Conservation (phyloP, 176 grass and related monocot species). For the Sorghum bicolor region DNA sequence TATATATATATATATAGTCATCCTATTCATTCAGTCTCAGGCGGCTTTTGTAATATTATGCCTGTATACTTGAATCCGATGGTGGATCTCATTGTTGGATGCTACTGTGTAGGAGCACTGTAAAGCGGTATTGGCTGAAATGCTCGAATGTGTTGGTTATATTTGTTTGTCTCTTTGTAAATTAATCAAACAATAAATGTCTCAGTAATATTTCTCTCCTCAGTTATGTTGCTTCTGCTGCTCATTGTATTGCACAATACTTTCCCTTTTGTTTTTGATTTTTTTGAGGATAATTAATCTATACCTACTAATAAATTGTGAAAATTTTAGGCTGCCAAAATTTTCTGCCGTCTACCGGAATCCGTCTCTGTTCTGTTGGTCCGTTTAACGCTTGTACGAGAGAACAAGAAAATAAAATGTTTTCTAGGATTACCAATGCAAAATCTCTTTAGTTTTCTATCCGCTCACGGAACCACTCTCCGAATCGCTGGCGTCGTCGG, state of each 20-base stretch:
- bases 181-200: constrained; percentile 21
- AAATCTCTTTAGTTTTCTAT: no score
- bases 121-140: background rate
- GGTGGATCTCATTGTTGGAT: background rate
- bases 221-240: background rate
- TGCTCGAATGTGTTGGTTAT: background rate
- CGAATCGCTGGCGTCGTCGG: no score
- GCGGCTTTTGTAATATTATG: constrained; percentile 22
- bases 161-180: background rate
- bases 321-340: no score
- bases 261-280: background rate
- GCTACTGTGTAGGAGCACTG: constrained; percentile 10
- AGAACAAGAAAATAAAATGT: no score
- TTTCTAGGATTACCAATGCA: no score
- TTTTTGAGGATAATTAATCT: background rate
- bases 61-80: background rate
- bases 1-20: background rate
- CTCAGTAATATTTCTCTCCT: background rate
- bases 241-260: background rate
- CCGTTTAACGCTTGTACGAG: no score
- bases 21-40: constrained; percentile 10
- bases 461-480: no score
- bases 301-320: no score
- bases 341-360: no score
- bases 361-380: no score